These are phyloP conservation scores for Collybia sp. DNA, from an alignment of 768 basidiomycete genomes.

Conservation along the genomic window DNA sequence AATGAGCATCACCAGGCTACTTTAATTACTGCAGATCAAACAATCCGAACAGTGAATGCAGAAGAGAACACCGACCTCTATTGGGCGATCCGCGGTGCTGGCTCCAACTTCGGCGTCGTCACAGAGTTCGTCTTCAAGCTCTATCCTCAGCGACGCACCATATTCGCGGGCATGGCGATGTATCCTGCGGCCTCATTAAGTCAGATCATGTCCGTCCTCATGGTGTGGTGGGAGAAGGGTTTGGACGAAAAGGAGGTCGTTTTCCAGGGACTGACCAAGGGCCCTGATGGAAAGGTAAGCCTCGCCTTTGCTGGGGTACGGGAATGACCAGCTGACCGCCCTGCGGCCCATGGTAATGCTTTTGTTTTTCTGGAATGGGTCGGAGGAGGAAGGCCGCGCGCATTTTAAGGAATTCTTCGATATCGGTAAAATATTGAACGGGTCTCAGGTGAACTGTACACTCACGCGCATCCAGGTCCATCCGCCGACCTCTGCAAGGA, in stretches of 20 bases:
- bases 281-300: background rate
- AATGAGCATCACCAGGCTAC: background rate
- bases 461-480: background rate
- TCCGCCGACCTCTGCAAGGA: background rate
- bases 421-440: no score
- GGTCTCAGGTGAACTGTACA: background rate
- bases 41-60: background rate
- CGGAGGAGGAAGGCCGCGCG: no score
- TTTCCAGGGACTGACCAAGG: background rate
- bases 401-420: no score
- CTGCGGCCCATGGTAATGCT: background rate
- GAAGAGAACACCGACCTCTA: background rate
- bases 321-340: background rate
- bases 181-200: background rate
- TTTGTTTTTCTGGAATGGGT: background rate
- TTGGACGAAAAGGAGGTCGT: background rate
- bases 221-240: no score
- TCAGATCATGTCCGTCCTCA: no score
- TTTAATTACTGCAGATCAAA: background rate
- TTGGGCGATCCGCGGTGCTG: background rate
- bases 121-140: no score
- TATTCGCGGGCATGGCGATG: background rate
- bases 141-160: no score
- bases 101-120: background rate
- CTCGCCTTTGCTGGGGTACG: background rate